These are phyloP conservation scores for Erigeron philadelphicus DNA, from an alignment of 140 eudicot species.

Conservation along the genomic window DNA sequence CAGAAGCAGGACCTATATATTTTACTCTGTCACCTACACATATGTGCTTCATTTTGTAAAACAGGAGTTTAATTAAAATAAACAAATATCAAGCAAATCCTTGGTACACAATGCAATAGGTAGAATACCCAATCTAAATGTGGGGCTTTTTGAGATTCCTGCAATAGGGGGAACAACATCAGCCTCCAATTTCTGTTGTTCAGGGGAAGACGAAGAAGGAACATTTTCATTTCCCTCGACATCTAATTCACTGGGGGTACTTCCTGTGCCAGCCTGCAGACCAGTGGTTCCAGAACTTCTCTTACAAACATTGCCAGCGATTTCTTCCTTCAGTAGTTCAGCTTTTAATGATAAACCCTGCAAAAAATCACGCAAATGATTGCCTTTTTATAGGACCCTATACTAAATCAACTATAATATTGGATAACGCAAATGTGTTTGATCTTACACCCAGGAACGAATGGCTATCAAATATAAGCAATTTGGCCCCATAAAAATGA, in stretches of 20 bases:
- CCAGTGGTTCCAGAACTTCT: conserved; percentile 37
- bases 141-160: conserved; percentile 44
- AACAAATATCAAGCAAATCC: not conserved
- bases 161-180: conserved; percentile 36
- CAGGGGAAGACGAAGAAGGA: conserved; percentile 36
- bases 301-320: conserved; percentile 30
- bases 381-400: not conserved
- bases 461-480: conserved; percentile 72
- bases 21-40: conserved; percentile 76
- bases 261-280: conserved; percentile 29
- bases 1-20: conserved; percentile 54
- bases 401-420: not conserved
- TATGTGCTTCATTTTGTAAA: conserved; percentile 21
- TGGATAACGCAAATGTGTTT: not conserved
- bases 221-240: conserved; percentile 29
- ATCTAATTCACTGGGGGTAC: conserved; percentile 49
- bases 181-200: conserved; percentile 44
- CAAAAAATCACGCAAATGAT: conserved; percentile 13
- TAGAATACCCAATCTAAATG: conserved; percentile 51
- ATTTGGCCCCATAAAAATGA: conserved; percentile 67
- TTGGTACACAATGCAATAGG: not conserved
- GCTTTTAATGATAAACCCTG: conserved; percentile 65
- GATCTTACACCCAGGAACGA: conserved; percentile 67
- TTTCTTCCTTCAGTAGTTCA: conserved; percentile 53
- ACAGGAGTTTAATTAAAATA: not conserved